Base-by-base conservation (phyloP, 345 rosid species). In the Noccaea caerulescens region DNA sequence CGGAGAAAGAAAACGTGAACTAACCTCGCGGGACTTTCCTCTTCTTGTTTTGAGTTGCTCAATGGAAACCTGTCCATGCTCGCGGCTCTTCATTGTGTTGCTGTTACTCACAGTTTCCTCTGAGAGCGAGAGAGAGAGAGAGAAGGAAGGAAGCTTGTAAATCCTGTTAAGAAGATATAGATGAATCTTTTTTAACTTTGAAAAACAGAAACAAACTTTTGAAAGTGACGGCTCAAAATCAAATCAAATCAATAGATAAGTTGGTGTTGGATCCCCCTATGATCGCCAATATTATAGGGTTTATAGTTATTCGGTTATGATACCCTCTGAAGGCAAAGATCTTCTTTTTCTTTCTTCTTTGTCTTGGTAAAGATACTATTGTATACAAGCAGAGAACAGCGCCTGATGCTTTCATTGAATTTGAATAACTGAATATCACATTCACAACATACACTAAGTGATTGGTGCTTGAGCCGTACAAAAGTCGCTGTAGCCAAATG, bases 1-100 rank as follows among this genome's bases (percentile, higher is more conserved):
- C 0, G 86, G 86, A 20, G 86, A 81, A 47, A 89, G 85, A 67
- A 80, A 89, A 33, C 91, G 84, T 1, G 98, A 92, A 71, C 86
- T 71, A 11, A 88, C 87, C 73, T 80, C 85, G 1, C 91, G 83
- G 41, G 88, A 79, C 71, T 78, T 88, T 14, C 77, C 69, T 55
- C 78, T 82, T 72, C 80, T 71, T 25, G 81, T 76, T 67, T 82
- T 86, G 51, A 69, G 37, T 51, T 74, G 37, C 37, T 53, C 5
- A 12, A 41, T 36, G 20, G 37, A 59, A 41, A 42, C 37, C 46
- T 41, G 63, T 10, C 80, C 83, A 58, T 51, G 63, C 20, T 72
- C 81, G n/a, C 32, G 53, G 63, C 78, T 80, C 44, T 80, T 85
- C 94, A 84, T 88, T 57, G 69, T 72, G 66, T 13, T 61, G 23